These are phyloP conservation scores for Mariannaea sp. DNA, from an alignment of 2,329 filamentous ascomycete genomes.

Conservation along the genomic window DNA sequence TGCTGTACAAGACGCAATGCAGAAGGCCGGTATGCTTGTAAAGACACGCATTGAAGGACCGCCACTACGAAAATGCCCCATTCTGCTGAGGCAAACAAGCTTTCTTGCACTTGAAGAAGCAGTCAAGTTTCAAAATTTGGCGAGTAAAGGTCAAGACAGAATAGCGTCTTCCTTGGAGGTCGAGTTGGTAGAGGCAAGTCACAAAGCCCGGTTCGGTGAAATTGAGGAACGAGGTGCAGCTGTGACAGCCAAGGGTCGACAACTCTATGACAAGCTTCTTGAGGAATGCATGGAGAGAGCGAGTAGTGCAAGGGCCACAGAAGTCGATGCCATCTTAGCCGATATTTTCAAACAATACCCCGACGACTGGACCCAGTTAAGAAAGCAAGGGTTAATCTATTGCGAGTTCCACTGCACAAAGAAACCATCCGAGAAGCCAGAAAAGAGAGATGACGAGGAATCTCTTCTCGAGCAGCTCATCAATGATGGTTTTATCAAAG, in stretches of 20 bases:
- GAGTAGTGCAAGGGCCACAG: neutral
- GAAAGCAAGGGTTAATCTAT: slow-evolving; percentile 45
- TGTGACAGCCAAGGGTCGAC: slow-evolving; percentile 50
- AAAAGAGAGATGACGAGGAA: no score
- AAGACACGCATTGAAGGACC: slow-evolving; percentile 59
- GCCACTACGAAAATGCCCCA: slow-evolving; percentile 48
- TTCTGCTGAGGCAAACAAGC: slow-evolving; percentile 58
- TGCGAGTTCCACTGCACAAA: slow-evolving; percentile 40
- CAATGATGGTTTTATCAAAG: slow-evolving; percentile 43
- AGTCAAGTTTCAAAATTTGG: slow-evolving; percentile 45
- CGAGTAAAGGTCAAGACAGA: no score
- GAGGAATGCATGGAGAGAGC: slow-evolving; percentile 34
- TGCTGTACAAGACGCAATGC: slow-evolving; percentile 50
- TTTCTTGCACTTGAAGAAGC: slow-evolving; percentile 56
- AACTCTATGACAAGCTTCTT: slow-evolving; percentile 53
- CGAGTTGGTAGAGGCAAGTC: slow-evolving; percentile 46
- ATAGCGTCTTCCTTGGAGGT: slow-evolving; percentile 23
- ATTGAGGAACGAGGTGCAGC: slow-evolving; percentile 58
- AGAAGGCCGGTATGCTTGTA: slow-evolving; percentile 44
- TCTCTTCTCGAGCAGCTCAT: no score
- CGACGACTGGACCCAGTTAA: slow-evolving; percentile 47
- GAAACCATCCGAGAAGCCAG: no score
- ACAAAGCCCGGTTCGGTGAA: slow-evolving; percentile 58
- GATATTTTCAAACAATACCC: slow-evolving; percentile 46
- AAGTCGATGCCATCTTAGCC: slow-evolving; percentile 31